Evolutionary conservation across 2,329 filamentous ascomycete species (phyloP).

Genomic region (Pseudocercospora pini-densiflorae): DNA sequence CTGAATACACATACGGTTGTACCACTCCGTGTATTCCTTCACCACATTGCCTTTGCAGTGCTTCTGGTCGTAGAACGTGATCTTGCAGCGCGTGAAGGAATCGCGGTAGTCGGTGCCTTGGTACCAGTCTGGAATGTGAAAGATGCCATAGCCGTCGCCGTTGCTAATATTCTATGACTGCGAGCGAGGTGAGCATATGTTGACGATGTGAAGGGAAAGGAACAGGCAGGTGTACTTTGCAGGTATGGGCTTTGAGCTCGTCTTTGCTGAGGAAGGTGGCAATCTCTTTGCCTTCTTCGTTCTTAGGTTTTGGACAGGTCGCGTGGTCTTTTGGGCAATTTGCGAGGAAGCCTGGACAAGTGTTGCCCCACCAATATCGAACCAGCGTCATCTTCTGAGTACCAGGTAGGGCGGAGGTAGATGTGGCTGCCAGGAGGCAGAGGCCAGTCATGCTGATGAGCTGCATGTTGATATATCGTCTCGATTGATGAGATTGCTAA

Average conservation of each 20-base stretch:
- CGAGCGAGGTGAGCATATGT: not conserved
- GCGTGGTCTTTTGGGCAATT: not conserved
- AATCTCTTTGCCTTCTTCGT: not conserved
- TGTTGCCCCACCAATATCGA: not conserved
- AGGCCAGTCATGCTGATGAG: not conserved
- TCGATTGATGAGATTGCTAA: not conserved
- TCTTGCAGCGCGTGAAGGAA: not conserved
- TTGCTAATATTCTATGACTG: not conserved
- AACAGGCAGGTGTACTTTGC: not conserved
- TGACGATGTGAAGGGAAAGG: not conserved
- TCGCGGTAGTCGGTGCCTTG: not conserved
- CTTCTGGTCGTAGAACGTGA: not conserved
- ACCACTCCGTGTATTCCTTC: not conserved
- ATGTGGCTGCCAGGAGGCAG: not conserved
- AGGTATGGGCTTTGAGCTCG: not conserved
- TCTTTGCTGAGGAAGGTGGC: not conserved
- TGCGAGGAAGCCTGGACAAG: not conserved
- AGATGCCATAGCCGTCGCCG: not conserved
- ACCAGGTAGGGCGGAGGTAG: not conserved
- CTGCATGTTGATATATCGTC: not conserved
- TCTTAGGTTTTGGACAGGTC: not conserved
- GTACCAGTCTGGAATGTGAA: slow-evolving; percentile 3
- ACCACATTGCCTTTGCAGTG: not conserved
- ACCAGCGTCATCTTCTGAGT: not conserved
- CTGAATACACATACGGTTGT: not conserved